Evolutionary conservation across 441 rosid genomes (phyloP), one percentile per base, ranked within the genome.

Genomic region (Gossypium schwendimanii): DNA sequence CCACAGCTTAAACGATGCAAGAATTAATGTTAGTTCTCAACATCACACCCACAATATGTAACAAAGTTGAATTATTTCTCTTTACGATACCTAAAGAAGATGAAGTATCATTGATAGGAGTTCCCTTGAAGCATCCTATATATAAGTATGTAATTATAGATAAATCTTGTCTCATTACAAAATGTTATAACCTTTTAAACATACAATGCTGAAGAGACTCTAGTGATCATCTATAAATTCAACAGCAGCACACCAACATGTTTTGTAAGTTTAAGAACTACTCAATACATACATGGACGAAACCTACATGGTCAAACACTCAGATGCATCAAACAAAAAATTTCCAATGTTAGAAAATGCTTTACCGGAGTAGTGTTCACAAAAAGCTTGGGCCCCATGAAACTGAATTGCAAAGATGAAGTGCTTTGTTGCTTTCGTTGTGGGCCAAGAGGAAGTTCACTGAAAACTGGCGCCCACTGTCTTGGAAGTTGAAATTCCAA

Each of bases 391-490:
- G 92, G 89, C 49, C 91, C 95, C 91, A 88, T 63, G 60, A 90
- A 79, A 73, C 88, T 83, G 80, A 90, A 90, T 73, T 85, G 88
- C 68, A 90, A 78, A 50, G 89, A 90, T 67, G 85, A 54, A 4
- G 82, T 78, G 75, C 78, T 75, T 65, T 83, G 87, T 53, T 82
- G 89, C 82, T 81, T 88, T 31, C 87, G 77, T 68, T 88, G 92
- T 1, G 87, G 89, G 33, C 88, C 92, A 71, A 88, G 87, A 44
- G 91, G 91, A 78, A 87, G 91, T 53, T 90, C 92, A 53, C 88
- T 83, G 80, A 86, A 90, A 57, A 86, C 86, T 1, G 92, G 95
- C 4, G 92, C 95, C 95, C 95, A 90, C 71, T 82, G 91, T 76
- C 88, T 84, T 6, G 89, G 89, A 53, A 87, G 81, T 82, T 89